These are phyloP conservation scores for Aschersonia sp. DNA, from an alignment of 2,329 filamentous ascomycete species.

Conservation along the genomic window DNA sequence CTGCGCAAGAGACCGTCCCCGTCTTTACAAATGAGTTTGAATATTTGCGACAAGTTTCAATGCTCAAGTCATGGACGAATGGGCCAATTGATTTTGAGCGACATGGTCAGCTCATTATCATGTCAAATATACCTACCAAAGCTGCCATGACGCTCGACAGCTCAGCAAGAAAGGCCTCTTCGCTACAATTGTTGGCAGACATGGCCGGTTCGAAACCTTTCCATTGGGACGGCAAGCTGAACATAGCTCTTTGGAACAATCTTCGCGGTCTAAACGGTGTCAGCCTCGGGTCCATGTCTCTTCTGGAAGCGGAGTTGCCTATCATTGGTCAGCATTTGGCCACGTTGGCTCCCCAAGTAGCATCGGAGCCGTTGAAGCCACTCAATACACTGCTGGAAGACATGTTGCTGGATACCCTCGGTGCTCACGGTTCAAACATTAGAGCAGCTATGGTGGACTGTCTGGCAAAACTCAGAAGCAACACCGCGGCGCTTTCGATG, in stretches of 20 bases:
- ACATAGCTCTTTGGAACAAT: conserved; percentile 36
- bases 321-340: conserved; percentile 41
- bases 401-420: conserved; percentile 27
- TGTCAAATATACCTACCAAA: conserved; percentile 27
- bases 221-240: conserved; percentile 25
- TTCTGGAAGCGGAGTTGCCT: conserved; percentile 51
- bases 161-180: conserved; percentile 19
- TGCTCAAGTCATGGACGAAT: conserved; percentile 19
- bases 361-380: conserved; percentile 31
- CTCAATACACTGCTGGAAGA: conserved; percentile 33
- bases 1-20: conserved; percentile 26
- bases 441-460: conserved; percentile 13
- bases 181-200: conserved; percentile 32
- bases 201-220: conserved; percentile 24
- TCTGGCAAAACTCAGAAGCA: conserved; percentile 11
- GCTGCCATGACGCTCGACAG: conserved; percentile 17
- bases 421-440: conserved; percentile 21
- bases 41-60: conserved; percentile 34
- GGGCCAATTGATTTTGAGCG: neutral
- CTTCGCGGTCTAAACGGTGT: conserved; percentile 36
- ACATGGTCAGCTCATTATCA: conserved; percentile 27
- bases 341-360: conserved; percentile 31
- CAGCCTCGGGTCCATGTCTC: conserved; percentile 42
- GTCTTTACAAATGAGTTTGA: conserved; percentile 43
- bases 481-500: conserved; percentile 4